Conservation (phyloP, 208 protist species). For the Naegleria fowleri region DNA sequence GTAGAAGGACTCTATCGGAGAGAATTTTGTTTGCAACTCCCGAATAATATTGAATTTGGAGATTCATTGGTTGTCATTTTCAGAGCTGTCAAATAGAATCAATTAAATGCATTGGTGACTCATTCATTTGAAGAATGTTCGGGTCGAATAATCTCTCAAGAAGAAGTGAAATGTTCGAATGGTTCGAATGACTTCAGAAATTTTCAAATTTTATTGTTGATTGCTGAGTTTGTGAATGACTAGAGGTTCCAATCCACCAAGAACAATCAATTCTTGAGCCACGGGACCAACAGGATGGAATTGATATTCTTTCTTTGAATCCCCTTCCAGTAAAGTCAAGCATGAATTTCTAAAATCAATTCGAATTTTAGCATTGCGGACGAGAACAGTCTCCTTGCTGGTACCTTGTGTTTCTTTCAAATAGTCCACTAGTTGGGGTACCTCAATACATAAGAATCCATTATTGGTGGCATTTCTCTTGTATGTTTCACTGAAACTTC, state of each 20-base stretch:
- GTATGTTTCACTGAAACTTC: conserved; percentile 55
- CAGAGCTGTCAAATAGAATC: background rate
- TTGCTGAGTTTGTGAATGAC: background rate
- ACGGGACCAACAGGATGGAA: conserved; percentile 41
- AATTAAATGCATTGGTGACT: too few relatives aligned
- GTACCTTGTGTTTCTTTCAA: conserved; percentile 27
- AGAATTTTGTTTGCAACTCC: background rate
- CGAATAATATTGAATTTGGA: background rate
- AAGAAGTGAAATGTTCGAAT: too few relatives aligned
- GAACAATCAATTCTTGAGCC: conserved; percentile 51
- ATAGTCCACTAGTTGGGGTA: conserved; percentile 36
- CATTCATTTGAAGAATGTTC: too few relatives aligned
- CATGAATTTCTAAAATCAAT: conserved; percentile 9
- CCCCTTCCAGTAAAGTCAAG: background rate
- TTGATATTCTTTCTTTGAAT: conserved; percentile 33
- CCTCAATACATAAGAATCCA: conserved; percentile 49
- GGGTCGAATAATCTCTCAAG: too few relatives aligned
- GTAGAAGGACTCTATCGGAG: background rate
- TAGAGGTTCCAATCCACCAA: conserved; percentile 46
- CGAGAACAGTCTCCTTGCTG: background rate
- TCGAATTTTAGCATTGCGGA: background rate
- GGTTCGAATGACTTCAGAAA: too few relatives aligned
- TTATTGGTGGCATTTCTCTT: conserved; percentile 61
- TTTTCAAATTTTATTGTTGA: background rate
- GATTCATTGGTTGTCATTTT: background rate